phyloP scores from a whole-genome alignment of 257 asterid genomes.

The Nyctanthes arbortristis region DNA sequence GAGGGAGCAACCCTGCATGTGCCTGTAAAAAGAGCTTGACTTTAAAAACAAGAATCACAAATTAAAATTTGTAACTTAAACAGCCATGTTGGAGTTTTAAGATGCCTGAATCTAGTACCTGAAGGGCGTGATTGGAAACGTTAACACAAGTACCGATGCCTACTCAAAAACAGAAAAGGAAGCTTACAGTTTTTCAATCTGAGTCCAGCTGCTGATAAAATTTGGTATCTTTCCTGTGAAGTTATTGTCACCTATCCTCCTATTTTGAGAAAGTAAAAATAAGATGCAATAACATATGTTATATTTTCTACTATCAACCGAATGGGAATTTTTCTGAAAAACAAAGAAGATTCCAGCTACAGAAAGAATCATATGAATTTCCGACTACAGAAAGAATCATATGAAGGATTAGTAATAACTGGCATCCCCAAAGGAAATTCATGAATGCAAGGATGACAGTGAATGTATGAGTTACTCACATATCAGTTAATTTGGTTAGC shows the following conservation, averaged over 20 bases:
- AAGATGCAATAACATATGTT: neutral
- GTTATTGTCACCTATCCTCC: constrained; percentile 90
- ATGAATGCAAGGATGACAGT: neutral
- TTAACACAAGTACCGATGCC: neutral
- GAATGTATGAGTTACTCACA: constrained; percentile 49
- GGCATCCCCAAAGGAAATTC: neutral
- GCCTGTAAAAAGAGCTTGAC: constrained; percentile 48
- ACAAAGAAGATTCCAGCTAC: neutral
- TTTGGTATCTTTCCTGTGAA: constrained; percentile 86
- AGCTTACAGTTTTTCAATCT: constrained; percentile 78
- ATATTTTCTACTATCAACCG: constrained; percentile 2
- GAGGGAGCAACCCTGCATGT: constrained; percentile 90
- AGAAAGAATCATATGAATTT: neutral
- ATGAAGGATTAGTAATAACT: too few species aligned
- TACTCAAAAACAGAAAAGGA: constrained; percentile 2
- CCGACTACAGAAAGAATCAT: too few species aligned
- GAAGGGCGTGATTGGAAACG: constrained; percentile 5
- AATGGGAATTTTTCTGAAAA: neutral
- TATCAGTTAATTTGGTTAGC: constrained; percentile 64
- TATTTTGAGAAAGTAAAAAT: constrained; percentile 11
- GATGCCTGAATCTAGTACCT: neutral
- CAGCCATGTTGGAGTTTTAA: neutral
- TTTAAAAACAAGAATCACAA: constrained; percentile 4
- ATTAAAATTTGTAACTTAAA: neutral
- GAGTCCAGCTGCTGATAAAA: constrained; percentile 76